Evolutionary conservation across 768 basidiomycete species (phyloP).

Genomic region (Hydnum rufescens): DNA sequence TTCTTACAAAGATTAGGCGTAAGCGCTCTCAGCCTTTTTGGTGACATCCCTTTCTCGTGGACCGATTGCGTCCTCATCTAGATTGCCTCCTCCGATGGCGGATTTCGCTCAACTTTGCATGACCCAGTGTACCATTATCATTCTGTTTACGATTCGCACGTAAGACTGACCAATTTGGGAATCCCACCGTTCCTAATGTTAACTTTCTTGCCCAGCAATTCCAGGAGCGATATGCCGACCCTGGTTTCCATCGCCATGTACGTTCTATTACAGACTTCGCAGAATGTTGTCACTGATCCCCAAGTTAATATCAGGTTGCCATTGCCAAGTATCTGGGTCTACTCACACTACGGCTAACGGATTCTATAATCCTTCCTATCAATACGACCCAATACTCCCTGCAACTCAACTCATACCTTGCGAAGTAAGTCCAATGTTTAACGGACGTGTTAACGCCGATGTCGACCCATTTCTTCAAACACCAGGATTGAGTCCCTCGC

Average conservation of each 20-base stretch:
- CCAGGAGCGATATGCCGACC: slow-evolving; percentile 60
- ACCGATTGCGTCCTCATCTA: slow-evolving; percentile 9
- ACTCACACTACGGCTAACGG: slow-evolving; percentile 31
- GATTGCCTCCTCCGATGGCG: slow-evolving; percentile 21
- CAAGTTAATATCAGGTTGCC: slow-evolving; percentile 27
- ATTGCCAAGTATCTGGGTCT: slow-evolving; percentile 48
- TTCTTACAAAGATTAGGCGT: slow-evolving; percentile 70
- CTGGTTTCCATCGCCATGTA: slow-evolving; percentile 55
- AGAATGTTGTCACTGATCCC: neutral
- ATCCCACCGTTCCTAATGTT: slow-evolving; percentile 45
- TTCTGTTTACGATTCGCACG: slow-evolving; percentile 12
- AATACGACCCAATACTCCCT: slow-evolving; percentile 49
- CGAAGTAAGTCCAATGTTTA: slow-evolving; percentile 24
- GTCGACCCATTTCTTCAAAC: neutral
- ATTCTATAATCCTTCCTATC: slow-evolving; percentile 36
- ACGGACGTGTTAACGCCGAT: neutral
- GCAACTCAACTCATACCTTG: slow-evolving; percentile 34
- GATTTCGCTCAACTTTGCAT: slow-evolving; percentile 22
- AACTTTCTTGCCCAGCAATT: slow-evolving; percentile 33
- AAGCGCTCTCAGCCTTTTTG: slow-evolving; percentile 12
- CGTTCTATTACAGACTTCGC: slow-evolving; percentile 13
- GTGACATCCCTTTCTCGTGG: neutral
- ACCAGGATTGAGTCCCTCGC: slow-evolving; percentile 37
- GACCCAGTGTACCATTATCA: slow-evolving; percentile 58
- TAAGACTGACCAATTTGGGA: neutral